Percentiles rank a stretch among this genome's conserved stretches.
phyloP scores from a whole-genome alignment of 169 alveolate species.

The Plasmodium inui region DNA sequence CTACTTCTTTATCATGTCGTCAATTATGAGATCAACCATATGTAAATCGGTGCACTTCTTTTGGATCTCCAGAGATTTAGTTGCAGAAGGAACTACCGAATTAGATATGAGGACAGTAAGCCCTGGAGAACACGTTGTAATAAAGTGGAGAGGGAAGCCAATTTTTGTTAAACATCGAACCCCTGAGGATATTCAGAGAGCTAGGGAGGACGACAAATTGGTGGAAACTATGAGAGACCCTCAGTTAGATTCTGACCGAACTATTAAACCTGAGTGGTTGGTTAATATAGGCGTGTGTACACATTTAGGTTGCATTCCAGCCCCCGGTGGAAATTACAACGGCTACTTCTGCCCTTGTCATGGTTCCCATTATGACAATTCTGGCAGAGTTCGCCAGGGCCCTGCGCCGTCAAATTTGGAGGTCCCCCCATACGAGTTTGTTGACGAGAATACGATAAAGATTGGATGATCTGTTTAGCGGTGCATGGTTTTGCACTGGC shows the following conservation, averaged over 20 bases:
- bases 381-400: conserved; percentile 91
- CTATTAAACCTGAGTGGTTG: conserved; percentile 89
- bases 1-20: conserved; percentile 83
- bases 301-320: conserved; percentile 90
- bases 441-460: conserved; percentile 88
- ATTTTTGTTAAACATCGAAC: conserved; percentile 89
- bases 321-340: conserved; percentile 87
- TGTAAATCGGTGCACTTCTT: conserved; percentile 87
- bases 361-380: conserved; percentile 90
- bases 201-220: conserved; percentile 87
- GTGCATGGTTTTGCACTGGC: not conserved
- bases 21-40: conserved; percentile 84
- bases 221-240: conserved; percentile 90
- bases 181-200: conserved; percentile 87
- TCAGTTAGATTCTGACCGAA: conserved; percentile 87
- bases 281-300: conserved; percentile 90
- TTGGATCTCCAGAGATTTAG: conserved; percentile 87
- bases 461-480: conserved; percentile 79
- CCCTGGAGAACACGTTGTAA: conserved; percentile 88
- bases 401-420: conserved; percentile 92
- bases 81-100: conserved; percentile 89
- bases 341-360: conserved; percentile 93
- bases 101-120: conserved; percentile 86
- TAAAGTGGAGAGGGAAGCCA: conserved; percentile 91
- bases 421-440: conserved; percentile 87